A percentile compares a stretch with the other conserved stretches of the same genome.
Conservation (phyloP, 345 rosid species). For the Linum trigynum region DNA sequence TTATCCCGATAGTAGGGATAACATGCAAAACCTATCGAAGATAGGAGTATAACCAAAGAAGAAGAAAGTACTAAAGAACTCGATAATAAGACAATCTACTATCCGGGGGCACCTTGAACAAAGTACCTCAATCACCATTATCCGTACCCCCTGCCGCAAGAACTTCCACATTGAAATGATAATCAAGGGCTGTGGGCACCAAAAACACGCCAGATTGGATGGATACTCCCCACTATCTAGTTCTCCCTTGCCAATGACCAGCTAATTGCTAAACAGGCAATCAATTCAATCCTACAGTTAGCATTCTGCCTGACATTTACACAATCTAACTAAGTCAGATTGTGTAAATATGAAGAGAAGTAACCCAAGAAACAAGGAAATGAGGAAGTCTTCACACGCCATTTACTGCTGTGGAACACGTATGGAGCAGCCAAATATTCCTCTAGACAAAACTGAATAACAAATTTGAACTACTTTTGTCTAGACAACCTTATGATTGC, state of each 20-base stretch:
- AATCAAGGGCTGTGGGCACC: slow-evolving; percentile 30
- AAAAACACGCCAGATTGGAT: slow-evolving; percentile 28
- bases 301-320: slow-evolving; percentile 6
- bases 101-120: slow-evolving; percentile 49
- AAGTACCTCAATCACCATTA: slow-evolving; percentile 33
- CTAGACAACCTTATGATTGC: not conserved
- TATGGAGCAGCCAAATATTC: too few relatives aligned
- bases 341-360: slow-evolving; percentile 1
- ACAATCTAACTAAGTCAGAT: slow-evolving; percentile 1
- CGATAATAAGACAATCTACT: slow-evolving; percentile 30
- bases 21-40: slow-evolving; percentile 36
- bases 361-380: not conserved
- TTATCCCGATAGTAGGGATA: slow-evolving; percentile 26
- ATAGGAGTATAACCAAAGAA: slow-evolving; percentile 36
- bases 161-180: slow-evolving; percentile 41
- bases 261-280: slow-evolving; percentile 17
- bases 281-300: slow-evolving; percentile 14
- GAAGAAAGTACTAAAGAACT: slow-evolving; percentile 21
- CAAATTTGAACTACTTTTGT: too few relatives aligned
- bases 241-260: slow-evolving; percentile 21
- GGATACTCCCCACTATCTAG: slow-evolving; percentile 22
- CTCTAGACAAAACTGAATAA: too few relatives aligned
- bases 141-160: slow-evolving; percentile 50
- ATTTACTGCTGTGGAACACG: not conserved
- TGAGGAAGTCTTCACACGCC: not conserved